These are phyloP conservation scores for Fusarium verticillioides DNA, from an alignment of 2,329 filamentous ascomycete genomes.

Conservation along the genomic window DNA sequence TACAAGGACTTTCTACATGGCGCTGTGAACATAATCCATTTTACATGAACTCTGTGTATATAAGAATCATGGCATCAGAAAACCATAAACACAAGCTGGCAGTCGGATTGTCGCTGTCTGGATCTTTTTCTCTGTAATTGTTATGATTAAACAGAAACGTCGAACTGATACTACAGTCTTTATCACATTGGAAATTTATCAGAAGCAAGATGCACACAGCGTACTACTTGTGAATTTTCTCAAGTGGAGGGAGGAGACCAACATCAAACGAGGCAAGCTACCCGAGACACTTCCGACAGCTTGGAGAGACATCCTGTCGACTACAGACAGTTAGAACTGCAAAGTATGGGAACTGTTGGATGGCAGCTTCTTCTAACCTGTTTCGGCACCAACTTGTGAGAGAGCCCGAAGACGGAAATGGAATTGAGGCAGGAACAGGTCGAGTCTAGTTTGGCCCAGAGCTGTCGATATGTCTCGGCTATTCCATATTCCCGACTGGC, in stretches of 20 bases:
- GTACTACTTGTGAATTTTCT: background rate
- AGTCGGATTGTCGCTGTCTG: no score
- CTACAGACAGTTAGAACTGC: no score
- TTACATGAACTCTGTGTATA: background rate
- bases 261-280: background rate
- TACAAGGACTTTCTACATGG: accelerated
- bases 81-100: accelerated
- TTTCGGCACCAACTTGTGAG: background rate
- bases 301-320: background rate
- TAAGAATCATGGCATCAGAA: background rate
- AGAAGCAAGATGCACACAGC: background rate
- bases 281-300: background rate
- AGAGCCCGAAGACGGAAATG: background rate
- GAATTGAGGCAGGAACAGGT: background rate
- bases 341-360: background rate
- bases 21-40: no score
- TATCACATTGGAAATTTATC: no score
- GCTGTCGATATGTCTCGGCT: background rate
- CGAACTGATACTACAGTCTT: background rate
- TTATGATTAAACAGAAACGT: accelerated
- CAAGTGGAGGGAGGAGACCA: background rate
- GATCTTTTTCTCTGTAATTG: accelerated
- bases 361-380: background rate
- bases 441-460: background rate
- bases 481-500: background rate